Base-by-base conservation (phyloP, 208 protist species). In the Vickermania ingenoplastis region DNA sequence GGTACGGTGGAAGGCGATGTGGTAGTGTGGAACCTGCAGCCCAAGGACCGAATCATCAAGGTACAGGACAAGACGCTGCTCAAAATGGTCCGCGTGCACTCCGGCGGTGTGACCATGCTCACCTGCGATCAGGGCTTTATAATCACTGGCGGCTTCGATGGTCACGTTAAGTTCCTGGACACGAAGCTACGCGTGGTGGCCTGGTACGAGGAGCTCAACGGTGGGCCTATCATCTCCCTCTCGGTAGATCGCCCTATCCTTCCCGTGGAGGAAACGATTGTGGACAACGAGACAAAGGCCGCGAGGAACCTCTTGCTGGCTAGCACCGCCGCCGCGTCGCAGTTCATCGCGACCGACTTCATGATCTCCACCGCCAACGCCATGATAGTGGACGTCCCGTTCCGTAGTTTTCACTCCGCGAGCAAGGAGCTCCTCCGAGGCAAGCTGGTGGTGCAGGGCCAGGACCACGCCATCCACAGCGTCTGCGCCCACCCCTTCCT, bases 191-290 rank as follows among this genome's bases (percentile, higher is more conserved):
- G 94, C 4, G 67, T 97, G 17, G 83, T 96, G 13, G 91, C 90
- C 50, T 98, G 96, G 96, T 98, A 97, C 64, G 96, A 98, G 59
- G 92, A 97, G 52, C 75, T 98, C 23, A 91, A 95, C 63, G 83
- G 75, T 31, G 94, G 94, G 1, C 86, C 94, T 1, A 85, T 98
- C 55, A 89, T 88, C 45, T 97, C 89, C 36, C 69, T 98, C 58
- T 95, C 91, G 61, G 96, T 97, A 61, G 87, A 94, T 57, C 62
- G 69, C 3, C 67, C 73, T 27, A 28, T 31, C 31, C 36, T 64
- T 27, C 58, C 62, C 21, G n/a, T 72, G 31, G 68, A 80, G 22
- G 76, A 86, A 23, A 65, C 66, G 21, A 41, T 62, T n/a, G 41
- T 45, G 7, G 63, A 75, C 26, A 71, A 69, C 21, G 69, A 59